Conservation (phyloP, 805 yeast genomes). For the Cyberlindnera americana region DNA sequence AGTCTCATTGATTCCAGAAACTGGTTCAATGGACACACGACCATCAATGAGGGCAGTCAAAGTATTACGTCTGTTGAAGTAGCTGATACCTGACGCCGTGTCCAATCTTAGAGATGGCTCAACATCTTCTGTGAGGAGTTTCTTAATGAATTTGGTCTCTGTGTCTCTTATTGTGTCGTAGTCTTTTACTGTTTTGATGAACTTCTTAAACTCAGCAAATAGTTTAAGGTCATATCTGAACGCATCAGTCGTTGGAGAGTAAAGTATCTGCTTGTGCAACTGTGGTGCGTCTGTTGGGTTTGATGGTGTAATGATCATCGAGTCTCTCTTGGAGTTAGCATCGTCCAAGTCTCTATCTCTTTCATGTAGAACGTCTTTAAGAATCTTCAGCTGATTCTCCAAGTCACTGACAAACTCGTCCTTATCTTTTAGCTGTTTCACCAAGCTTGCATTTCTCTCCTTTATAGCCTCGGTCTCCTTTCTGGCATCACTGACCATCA, state of each 20-base stretch:
- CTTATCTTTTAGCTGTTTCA: constrained; percentile 58
- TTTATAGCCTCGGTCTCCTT: constrained; percentile 59
- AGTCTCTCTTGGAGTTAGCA: constrained; percentile 15
- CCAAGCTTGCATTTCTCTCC: constrained; percentile 52
- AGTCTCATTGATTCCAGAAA: constrained; percentile 75
- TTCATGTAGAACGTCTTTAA: constrained; percentile 57
- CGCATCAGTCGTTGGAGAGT: constrained; percentile 39
- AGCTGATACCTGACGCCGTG: constrained; percentile 57
- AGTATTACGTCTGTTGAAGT: constrained; percentile 58
- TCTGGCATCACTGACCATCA: constrained; percentile 78
- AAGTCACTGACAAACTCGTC: constrained; percentile 62
- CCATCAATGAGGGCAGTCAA: constrained; percentile 74
- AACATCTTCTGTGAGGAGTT: constrained; percentile 69
- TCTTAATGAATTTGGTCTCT: constrained; percentile 52
- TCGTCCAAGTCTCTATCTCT: constrained; percentile 34
- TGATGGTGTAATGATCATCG: constrained; percentile 4
- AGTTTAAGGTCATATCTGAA: constrained; percentile 40
- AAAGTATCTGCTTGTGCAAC: constrained; percentile 30
- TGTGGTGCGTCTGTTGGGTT: constrained; percentile 7
- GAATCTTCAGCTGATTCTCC: constrained; percentile 61
- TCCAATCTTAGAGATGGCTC: constrained; percentile 70
- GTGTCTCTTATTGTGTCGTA: constrained; percentile 37
- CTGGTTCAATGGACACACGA: constrained; percentile 78
- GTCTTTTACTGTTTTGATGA: constrained; percentile 33
- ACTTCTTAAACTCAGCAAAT: constrained; percentile 37